phyloP scores from a whole-genome alignment of 179 eudicot genomes.

The Kewa caespitosa region DNA sequence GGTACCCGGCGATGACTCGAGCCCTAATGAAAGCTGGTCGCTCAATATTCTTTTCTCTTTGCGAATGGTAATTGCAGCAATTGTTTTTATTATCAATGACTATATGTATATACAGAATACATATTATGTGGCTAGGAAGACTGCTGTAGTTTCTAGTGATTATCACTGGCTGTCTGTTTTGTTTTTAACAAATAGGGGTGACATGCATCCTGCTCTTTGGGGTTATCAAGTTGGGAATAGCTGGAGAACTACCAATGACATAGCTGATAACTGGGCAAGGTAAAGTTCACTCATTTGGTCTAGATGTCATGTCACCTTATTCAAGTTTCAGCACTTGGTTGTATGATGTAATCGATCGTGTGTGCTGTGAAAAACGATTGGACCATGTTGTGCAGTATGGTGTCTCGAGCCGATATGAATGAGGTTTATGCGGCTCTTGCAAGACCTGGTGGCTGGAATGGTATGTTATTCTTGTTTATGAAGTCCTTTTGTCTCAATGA shows the following conservation, averaged over 20 bases:
- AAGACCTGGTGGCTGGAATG: conserved; percentile 97
- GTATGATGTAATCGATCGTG: background rate
- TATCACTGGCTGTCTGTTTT: background rate
- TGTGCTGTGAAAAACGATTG: background rate
- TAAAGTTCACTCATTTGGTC: conserved; percentile 17
- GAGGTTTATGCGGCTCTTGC: conserved; percentile 68
- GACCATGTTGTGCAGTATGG: conserved; percentile 48
- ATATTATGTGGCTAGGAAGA: too few relatives aligned
- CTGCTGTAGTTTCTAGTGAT: background rate
- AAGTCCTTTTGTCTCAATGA: background rate
- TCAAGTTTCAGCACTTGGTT: background rate
- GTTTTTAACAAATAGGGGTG: conserved; percentile 56
- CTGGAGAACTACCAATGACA: conserved; percentile 91
- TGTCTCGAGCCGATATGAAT: conserved; percentile 67
- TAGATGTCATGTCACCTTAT: background rate
- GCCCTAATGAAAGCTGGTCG: conserved; percentile 77
- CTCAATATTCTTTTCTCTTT: conserved; percentile 80
- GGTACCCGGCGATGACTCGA: conserved; percentile 82
- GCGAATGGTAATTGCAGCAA: conserved; percentile 64
- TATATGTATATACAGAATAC: too few relatives aligned
- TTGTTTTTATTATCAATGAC: background rate
- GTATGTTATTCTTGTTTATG: too few relatives aligned
- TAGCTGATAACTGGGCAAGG: conserved; percentile 75
- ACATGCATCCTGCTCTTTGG: conserved; percentile 94
- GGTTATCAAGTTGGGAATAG: conserved; percentile 74